Base-by-base conservation (phyloP, 2,329 filamentous ascomycete species). In the Diaporthe aspalathi region DNA sequence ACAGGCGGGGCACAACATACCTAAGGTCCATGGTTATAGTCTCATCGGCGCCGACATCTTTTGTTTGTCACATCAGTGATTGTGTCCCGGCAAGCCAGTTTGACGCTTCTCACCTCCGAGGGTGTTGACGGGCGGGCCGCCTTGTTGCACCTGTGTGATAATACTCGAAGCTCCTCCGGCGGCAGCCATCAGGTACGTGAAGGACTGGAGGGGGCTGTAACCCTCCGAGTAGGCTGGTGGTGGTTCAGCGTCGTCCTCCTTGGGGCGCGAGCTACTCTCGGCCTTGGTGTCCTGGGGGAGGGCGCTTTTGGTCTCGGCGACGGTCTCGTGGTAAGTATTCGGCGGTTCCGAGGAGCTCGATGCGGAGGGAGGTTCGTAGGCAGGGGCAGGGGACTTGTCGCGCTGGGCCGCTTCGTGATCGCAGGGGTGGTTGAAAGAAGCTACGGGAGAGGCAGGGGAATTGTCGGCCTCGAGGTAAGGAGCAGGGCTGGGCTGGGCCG, bases 131-230 rank as follows among this genome's bases (percentile, higher is more conserved):
- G 95, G 93, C 77, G 94, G 93, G 65, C 93, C 95, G 75, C 93
- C 93, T 84, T 99, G 96, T 81, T 97, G 95, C 77, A 99, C 96
- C 86, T 99, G 96, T 83, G 96, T 99, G 85, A 99, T 97, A 81
- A 99, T 97, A 89, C 96, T 98, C 86, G 95, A 92, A 77, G 95
- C 93, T 85, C 95, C 95, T 87, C 95, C 95, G 84, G 95, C 95
- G 81, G 94, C 93, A 84, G 96, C 95, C 96, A 99, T 99, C 81
- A 97, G 90, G 89, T 97, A 99, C 77, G 93, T 92, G 80, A 99
- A 99, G 71, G 94, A 94, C 73, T 93, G 89, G 81, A 99, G 90
- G 74, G 96, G 96, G 85, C 94, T 98, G 73, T 91, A 92, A 78
- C 95, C 95, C 89, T 98, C 95, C 76, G 93, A 94, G 82, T 99